Base-by-base conservation (phyloP, 306 rosid species). In the Fagus crenata region DNA sequence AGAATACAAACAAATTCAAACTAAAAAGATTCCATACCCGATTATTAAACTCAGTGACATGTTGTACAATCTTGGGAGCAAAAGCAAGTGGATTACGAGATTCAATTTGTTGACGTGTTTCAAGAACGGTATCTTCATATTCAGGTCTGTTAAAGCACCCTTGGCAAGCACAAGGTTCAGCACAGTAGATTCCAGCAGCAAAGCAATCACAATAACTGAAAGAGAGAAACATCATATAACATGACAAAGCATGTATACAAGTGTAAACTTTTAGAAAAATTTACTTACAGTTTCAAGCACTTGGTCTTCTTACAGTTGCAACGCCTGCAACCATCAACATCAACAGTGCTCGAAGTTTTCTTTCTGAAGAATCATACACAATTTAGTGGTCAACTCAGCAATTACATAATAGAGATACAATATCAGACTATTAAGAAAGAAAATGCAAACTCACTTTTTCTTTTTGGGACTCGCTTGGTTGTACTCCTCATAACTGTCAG, bases 181-280 rank as follows among this genome's bases (percentile, higher is more conserved):
- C 33, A 77, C 97, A 93, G 74, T 79, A 88, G 55, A 31, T 4
- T 64, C 94, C 92, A 22, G 86, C 81, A 33, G 88, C 74, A 88
- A 93, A 93, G 78, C 97, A 93, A 18, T 90, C 90, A 67, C 97
- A 93, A 49, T 93, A 93, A 80, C 94, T 93, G 87, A 35, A 65
- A 72, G 76, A 13, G 33, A 55, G 67, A 75, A 55, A 69, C 67
- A 69, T 76, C 61, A 64, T 36, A 78, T 51, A 68, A 46, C 31
- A 28, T 55, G 63, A 41, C 8, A 51, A 77, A 49, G 8, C 7
- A 67, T 3, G 67, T n/a, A 80, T 17, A 53, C 40, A 77, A 39
- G 74, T 53, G 46, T 51, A 3, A 70, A 37, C n/a, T 68, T 18
- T 72, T 35, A 59, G 61, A 28, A 8, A 31, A 73, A 83, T 39